Percentiles rank a stretch among this genome's conserved stretches.
Conservation (phyloP, 352 stramenopile species). For the Globisporangium paddicum region DNA sequence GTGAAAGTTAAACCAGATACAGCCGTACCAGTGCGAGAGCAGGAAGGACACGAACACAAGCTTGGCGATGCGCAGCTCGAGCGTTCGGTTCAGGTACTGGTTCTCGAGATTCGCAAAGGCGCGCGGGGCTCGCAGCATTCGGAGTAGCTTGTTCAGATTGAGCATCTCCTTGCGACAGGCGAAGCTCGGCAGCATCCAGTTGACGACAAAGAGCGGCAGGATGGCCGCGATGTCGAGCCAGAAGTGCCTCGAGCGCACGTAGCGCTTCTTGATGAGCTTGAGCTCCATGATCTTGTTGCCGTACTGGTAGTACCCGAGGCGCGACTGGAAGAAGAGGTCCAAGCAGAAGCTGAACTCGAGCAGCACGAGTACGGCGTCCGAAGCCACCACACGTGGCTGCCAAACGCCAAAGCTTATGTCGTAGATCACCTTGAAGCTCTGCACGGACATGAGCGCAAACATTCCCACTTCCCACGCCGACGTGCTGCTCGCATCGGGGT, state of each 20-base stretch:
- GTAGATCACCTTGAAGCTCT: slow-evolving; percentile 34
- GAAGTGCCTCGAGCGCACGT: slow-evolving; percentile 30
- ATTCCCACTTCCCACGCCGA: slow-evolving; percentile 29
- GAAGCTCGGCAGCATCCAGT: slow-evolving; percentile 28
- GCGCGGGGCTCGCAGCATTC: slow-evolving; percentile 21
- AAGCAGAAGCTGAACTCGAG: slow-evolving; percentile 39
- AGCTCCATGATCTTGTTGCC: slow-evolving; percentile 69
- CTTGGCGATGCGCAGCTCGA: slow-evolving; percentile 42
- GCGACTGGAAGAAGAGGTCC: slow-evolving; percentile 41
- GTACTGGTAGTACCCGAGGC: slow-evolving; percentile 56
- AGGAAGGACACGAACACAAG: slow-evolving; percentile 44
- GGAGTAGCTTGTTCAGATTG: slow-evolving; percentile 52
- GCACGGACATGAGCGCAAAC: slow-evolving; percentile 20
- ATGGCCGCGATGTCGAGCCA: slow-evolving; percentile 31
- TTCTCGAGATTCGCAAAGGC: slow-evolving; percentile 24
- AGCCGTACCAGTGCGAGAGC: slow-evolving; percentile 43
- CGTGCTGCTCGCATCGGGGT: slow-evolving; percentile 27
- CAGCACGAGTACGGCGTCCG: slow-evolving; percentile 25
- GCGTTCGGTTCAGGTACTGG: slow-evolving; percentile 33
- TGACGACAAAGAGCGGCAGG: slow-evolving; percentile 39
- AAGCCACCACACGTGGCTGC: background rate
- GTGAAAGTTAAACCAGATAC: slow-evolving; percentile 58
- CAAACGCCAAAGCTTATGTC: slow-evolving; percentile 22
- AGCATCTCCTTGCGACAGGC: slow-evolving; percentile 29
- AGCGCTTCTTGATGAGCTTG: slow-evolving; percentile 28